phyloP scores from a whole-genome alignment of 805 yeast genomes.

The Kodamaea fukazawae region DNA sequence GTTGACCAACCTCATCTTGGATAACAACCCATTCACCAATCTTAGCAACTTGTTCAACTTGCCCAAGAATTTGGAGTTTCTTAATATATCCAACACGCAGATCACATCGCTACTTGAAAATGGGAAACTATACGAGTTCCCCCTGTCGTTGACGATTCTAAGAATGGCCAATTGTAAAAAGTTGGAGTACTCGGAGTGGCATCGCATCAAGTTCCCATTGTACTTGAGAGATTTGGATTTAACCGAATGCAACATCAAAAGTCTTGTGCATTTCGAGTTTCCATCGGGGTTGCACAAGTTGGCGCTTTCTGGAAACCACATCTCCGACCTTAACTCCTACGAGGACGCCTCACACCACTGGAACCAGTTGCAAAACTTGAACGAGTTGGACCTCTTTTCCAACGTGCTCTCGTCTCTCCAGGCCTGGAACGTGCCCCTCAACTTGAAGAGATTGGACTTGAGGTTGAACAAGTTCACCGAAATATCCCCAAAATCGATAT shows the following conservation, averaged over 20 bases:
- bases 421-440: slow-evolving; percentile 13
- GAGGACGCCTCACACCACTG: slow-evolving; percentile 17
- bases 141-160: slow-evolving; percentile 21
- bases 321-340: slow-evolving; percentile 21
- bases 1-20: slow-evolving; percentile 21
- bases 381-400: slow-evolving; percentile 21
- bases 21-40: slow-evolving; percentile 21
- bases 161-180: slow-evolving; percentile 19
- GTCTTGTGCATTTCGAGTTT: slow-evolving; percentile 21
- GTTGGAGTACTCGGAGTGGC: slow-evolving; percentile 9
- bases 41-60: slow-evolving; percentile 17
- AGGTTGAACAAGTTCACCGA: slow-evolving; percentile 19
- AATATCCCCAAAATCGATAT: slow-evolving; percentile 9
- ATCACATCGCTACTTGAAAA: slow-evolving; percentile 14
- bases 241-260: slow-evolving; percentile 21
- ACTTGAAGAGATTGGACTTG: slow-evolving; percentile 22
- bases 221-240: slow-evolving; percentile 21
- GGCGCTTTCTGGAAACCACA: slow-evolving; percentile 24
- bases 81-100: slow-evolving; percentile 27
- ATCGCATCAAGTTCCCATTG: slow-evolving; percentile 22
- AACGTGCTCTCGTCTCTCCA: slow-evolving; percentile 21
- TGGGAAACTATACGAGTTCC: slow-evolving; percentile 23
- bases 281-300: slow-evolving; percentile 22
- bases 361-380: slow-evolving; percentile 22
- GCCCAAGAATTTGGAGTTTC: slow-evolving; percentile 20